phyloP scores from a whole-genome alignment of 345 rosid species.

The Arabis hirsuta region DNA sequence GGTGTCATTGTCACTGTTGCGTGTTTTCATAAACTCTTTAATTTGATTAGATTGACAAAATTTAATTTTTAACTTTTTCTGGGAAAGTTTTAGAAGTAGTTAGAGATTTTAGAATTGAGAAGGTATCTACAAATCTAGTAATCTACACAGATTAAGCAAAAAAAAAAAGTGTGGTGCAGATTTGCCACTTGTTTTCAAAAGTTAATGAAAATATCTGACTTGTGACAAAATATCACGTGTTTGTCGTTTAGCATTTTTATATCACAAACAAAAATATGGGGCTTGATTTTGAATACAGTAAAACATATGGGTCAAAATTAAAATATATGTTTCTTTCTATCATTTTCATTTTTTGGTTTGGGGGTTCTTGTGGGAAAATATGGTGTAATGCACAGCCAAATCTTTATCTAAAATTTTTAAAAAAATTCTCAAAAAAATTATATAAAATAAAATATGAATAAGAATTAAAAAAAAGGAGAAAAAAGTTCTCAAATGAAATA shows the following conservation, averaged over 20 bases:
- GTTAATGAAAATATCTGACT: constrained; percentile 10
- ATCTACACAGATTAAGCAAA: not conserved
- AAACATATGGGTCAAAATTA: constrained; percentile 6
- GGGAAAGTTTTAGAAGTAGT: not conserved
- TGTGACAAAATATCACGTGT: constrained; percentile 11
- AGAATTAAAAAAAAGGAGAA: no score
- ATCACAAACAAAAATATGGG: not conserved
- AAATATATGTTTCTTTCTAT: not conserved
- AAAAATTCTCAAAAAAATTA: no score
- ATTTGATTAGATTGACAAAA: not conserved
- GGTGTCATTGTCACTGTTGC: constrained; percentile 14
- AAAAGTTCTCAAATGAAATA: no score
- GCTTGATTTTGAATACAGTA: not conserved
- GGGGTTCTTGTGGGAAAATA: no score
- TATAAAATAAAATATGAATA: no score
- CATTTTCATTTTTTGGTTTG: not conserved
- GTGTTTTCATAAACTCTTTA: not conserved
- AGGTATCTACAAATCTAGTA: not conserved
- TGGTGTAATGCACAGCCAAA: no score
- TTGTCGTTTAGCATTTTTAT: not conserved
- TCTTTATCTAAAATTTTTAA: no score
- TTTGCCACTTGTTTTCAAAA: constrained; percentile 26
- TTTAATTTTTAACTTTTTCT: not conserved
- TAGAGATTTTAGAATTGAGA: not conserved
- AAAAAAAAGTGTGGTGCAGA: constrained; percentile 34